These are phyloP conservation scores for Beauveria bassiana DNA, from an alignment of 2,329 filamentous ascomycete species.

Conservation along the genomic window DNA sequence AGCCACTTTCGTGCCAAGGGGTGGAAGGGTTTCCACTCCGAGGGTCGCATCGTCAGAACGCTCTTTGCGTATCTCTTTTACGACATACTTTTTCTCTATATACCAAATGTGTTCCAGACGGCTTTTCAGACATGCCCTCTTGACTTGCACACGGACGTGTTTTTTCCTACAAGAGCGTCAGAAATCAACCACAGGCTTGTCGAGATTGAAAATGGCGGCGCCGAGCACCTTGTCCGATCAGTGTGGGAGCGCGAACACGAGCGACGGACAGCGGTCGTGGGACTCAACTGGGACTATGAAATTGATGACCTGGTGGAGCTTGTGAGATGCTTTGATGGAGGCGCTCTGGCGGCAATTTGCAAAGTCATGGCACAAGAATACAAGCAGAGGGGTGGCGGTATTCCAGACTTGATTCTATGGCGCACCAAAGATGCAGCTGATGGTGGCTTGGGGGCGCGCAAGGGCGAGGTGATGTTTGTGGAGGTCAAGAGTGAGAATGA, in stretches of 20 bases:
- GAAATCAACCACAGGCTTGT: slow-evolving; percentile 85
- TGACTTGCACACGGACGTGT: slow-evolving; percentile 87
- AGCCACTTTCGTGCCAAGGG: slow-evolving; percentile 74
- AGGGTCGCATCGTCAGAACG: slow-evolving; percentile 87
- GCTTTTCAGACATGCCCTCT: slow-evolving; percentile 89
- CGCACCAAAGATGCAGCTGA: slow-evolving; percentile 30
- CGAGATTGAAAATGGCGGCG: slow-evolving; percentile 77
- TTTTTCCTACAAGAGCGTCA: slow-evolving; percentile 76
- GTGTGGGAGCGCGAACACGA: slow-evolving; percentile 64
- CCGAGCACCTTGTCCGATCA: slow-evolving; percentile 55
- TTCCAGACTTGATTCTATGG: slow-evolving; percentile 93
- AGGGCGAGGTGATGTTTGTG: slow-evolving; percentile 62
- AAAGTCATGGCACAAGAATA: slow-evolving; percentile 97
- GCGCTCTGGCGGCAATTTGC: slow-evolving; percentile 74
- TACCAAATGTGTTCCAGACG: slow-evolving; percentile 96
- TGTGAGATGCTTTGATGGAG: slow-evolving; percentile 67
- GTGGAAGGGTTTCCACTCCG: slow-evolving; percentile 92
- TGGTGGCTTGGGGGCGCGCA: slow-evolving; percentile 19
- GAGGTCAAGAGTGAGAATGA: slow-evolving; percentile 85
- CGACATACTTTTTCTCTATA: slow-evolving; percentile 85
- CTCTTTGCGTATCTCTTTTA: slow-evolving; percentile 86
- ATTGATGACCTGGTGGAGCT: slow-evolving; percentile 74
- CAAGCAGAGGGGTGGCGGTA: slow-evolving; percentile 71
- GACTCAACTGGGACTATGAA: slow-evolving; percentile 84
- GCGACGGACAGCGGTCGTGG: slow-evolving; percentile 76